Percentiles rank a stretch among this genome's conserved stretches.
Evolutionary conservation across 2,329 filamentous ascomycete species (phyloP).

Genomic region (Diaporthe capsici): DNA sequence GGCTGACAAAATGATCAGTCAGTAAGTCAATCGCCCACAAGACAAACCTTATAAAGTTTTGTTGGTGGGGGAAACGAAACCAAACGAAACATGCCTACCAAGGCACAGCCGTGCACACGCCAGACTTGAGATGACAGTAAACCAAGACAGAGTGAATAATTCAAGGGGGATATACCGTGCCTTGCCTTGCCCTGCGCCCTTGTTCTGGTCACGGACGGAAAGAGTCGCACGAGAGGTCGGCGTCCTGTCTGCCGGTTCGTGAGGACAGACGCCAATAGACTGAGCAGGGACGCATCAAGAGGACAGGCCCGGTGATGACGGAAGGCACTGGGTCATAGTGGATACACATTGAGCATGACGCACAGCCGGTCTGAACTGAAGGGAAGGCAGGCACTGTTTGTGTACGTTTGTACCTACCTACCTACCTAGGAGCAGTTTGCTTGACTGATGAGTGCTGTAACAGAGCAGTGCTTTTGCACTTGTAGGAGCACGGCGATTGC

Average conservation of each 20-base stretch:
- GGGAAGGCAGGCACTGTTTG: background rate
- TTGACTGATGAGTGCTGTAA: background rate
- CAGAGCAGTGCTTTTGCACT: background rate
- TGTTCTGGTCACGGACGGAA: too few species aligned
- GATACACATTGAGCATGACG: background rate
- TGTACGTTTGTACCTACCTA: background rate
- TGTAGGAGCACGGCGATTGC: background rate
- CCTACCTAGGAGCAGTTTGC: background rate
- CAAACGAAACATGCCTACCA: slow-evolving; percentile 9
- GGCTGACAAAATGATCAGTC: slow-evolving; percentile 21
- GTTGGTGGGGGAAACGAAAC: background rate
- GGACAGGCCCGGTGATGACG: background rate
- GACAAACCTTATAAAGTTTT: background rate
- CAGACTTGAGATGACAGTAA: background rate
- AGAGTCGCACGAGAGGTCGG: background rate
- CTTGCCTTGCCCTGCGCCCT: too few species aligned
- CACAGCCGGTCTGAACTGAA: background rate
- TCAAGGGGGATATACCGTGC: too few species aligned
- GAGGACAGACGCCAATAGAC: background rate
- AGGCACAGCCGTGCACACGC: slow-evolving; percentile 9
- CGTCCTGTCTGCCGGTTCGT: background rate
- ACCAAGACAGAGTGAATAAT: too few species aligned
- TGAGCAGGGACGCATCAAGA: background rate
- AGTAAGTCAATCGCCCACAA: background rate
- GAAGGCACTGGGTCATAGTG: background rate